Evolutionary conservation across 768 basidiomycete species (phyloP), one percentile per base, ranked within the genome.

Genomic region (Kwoniella dejecticola): DNA sequence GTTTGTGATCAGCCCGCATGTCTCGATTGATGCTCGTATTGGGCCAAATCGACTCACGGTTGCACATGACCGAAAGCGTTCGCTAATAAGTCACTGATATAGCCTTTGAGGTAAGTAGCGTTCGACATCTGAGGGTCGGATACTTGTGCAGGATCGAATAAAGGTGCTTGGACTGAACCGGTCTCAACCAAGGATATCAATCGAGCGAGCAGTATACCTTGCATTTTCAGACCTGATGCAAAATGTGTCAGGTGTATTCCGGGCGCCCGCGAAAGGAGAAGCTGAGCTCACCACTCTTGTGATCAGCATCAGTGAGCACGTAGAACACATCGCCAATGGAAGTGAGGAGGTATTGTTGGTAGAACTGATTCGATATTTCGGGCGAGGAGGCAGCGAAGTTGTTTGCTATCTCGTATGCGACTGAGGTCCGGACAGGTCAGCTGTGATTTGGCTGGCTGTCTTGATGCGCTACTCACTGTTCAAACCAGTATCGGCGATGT

Each of bases 271-370:
- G n/a, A n/a, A 21, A 6, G 41, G 19, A 15, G 19, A 24, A 24
- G 1, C 48, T 42, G 19, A 66, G 15, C 77, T 48, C 49, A 81
- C 80, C 94, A 71, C 91, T 93, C 86, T 97, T 98, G 83, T 99
- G 95, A 79, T 98, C 95, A 4, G 94, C 87, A 77, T 99, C 95
- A 29, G 94, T 97, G 45, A 99, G 83, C 41, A 98, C 95, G 70
- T 90, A 97, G 85, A 99, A 93, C 40, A 91, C 90, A 78, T 98
- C 96, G 69, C 94, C 92, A 33, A 96, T 83, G 72, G 97, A 87
- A 75, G 87, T 89, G 47, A 97, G 84, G 83, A 89, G 92, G 81
- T 93, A 98, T 77, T 90, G 89, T 77, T 91, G 89, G 88, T 95
- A 98, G 85, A 98, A 99, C 8, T 85, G 87, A 73, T 90, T 94